Base-by-base conservation (phyloP, 1,284 basidiomycete species). In the Trichosporon asahii region DNA sequence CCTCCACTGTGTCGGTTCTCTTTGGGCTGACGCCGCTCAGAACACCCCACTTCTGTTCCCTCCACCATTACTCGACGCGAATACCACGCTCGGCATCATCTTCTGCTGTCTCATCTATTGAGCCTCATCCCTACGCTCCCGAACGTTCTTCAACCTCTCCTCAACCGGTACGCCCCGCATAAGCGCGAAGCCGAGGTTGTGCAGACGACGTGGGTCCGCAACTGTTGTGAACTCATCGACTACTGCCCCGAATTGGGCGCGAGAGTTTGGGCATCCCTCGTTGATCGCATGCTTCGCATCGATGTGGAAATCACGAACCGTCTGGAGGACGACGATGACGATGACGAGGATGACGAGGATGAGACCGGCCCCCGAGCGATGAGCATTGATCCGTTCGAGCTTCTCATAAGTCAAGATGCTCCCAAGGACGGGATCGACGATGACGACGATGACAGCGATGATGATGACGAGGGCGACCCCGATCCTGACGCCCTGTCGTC, bases 231-330 rank as follows among this genome's bases (percentile, higher is more conserved):
- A 63, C 85, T 99, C 46, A 91, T 91, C 6, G 88, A 89, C 46
- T 99, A 98, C 83, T 98, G 95, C 78, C 90, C 93, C 0, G 94
- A 95, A 80, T 85, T 99, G 7, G 87, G 90, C 0, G 93, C 95
- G 76, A 89, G 90, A 71, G 90, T 98, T 49, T 86, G 98, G 67
- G 89, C 89, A 1, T 89, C 91, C 0, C 91, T 98, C 53, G 88
- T 98, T 18, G 95, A 97, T 80, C 89, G 94, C 18, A 92, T 95
- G 60, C 90, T 99, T 49, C 91, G 96, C 81, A 94, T 99, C 70
- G 97, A 99, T 81, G 95, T 98, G 61, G 96, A 99, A 83, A 97
- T 99, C 65, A 96, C 98, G 82, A 91, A 95, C 23, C 94, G 96
- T 78, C 82, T 96, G 2, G 96, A 98, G 80, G 95, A 98, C 75